Percentiles rank a stretch among this genome's conserved stretches.
phyloP scores from a whole-genome alignment of 208 protist genomes.

The Leishmania arabica region DNA sequence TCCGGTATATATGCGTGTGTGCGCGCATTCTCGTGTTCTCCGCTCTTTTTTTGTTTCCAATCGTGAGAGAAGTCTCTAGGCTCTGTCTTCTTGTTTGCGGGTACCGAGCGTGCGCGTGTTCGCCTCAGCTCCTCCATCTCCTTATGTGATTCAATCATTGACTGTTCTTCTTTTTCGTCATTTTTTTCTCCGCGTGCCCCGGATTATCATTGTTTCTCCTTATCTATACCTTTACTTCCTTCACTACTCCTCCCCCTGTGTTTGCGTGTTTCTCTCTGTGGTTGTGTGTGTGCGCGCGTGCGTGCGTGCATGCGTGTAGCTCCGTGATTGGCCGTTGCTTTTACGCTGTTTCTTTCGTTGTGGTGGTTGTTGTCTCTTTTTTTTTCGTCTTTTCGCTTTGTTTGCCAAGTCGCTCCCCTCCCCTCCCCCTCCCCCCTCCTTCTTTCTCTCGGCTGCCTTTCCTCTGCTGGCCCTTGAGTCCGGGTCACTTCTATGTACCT shows the following conservation, averaged over 20 bases:
- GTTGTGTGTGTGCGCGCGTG: background rate
- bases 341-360: background rate
- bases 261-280: background rate
- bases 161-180: background rate
- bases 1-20: background rate
- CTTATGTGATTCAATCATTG: constrained; percentile 1
- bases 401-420: background rate
- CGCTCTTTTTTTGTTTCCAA: background rate
- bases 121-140: background rate
- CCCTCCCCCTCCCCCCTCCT: background rate
- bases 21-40: background rate
- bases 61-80: background rate
- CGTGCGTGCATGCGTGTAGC: background rate
- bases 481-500: background rate
- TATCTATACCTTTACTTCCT: background rate
- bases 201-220: background rate
- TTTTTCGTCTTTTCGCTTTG: background rate
- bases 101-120: background rate
- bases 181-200: background rate
- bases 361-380: background rate
- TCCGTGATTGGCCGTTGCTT: background rate
- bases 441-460: background rate
- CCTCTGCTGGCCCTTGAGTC: background rate
- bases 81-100: too few relatives aligned
- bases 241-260: background rate